Base-by-base conservation (phyloP, 2,329 filamentous ascomycete species). In the Metarhizium robertsii region DNA sequence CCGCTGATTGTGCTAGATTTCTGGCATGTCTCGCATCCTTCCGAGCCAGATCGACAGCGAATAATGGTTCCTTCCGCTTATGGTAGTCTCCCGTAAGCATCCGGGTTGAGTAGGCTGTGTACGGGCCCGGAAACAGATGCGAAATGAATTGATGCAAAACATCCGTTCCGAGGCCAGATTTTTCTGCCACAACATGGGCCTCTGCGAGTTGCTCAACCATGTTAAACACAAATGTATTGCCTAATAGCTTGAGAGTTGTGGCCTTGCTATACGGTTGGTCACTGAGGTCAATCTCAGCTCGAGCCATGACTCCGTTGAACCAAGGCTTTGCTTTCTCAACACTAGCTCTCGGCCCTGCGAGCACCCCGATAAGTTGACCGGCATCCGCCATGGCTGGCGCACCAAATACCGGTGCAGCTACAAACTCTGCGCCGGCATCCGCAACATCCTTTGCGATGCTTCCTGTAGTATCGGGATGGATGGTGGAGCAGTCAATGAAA, bases 401-500 rank as follows among this genome's bases (percentile, higher is more conserved):
- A 6, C 87, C 87, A 64, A 91, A 91, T 4, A 92, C 83, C 18
- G 79, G 79, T 5, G 75, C 78, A 0, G 88, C 87, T 18, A 95
- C 82, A 65, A 95, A 95, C 43, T 84, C 77, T 2, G 80, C 90
- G 6, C 87, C 87, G 29, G 77, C 77, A 2, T 68, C 76, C 13
- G 74, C 73, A 57, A 87, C 73, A 30, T 71, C 75, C 61, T 82
- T 75, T 30, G 85, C 85, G 3, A 90, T 70, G 30, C 76, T 76
- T 58, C 88, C 81, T 1, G 88, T 88, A 4, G 88, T 90, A 55
- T 92, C 86, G 0, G 92, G 91, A 69, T 94, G 88, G 40, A 96
- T 82, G 30, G 91, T 96, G 3, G 89, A 94, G 77, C 87, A 92
- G 66, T 96, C 91, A 36, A 95, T 80, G 61, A 96, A 85, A 16